phyloP scores from a whole-genome alignment of 495 filamentous ascomycete species.

The Jackrogersella multiformis region DNA sequence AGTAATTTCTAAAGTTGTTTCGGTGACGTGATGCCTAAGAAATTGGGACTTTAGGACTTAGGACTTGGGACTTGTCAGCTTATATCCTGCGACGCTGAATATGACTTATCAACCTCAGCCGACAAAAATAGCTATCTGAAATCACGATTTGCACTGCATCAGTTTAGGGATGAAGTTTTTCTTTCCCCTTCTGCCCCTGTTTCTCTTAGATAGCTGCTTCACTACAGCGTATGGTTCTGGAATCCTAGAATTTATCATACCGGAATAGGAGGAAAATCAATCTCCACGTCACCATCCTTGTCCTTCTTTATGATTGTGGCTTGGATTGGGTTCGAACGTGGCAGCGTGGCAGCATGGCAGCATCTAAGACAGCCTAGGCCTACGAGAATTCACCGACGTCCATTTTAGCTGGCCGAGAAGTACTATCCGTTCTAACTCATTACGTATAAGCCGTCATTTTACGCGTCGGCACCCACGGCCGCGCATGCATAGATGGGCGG shows the following conservation, averaged over 20 bases:
- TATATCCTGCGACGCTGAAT: conserved; percentile 1
- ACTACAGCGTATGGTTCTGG: no score
- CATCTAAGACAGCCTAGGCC: neutral
- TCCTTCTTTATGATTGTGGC: conserved; percentile 22
- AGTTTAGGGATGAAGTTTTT: neutral
- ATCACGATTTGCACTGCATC: conserved; percentile 20
- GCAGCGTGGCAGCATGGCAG: no score
- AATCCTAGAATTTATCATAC: neutral
- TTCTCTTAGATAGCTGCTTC: no score
- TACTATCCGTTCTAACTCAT: neutral
- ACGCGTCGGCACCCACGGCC: conserved; percentile 27
- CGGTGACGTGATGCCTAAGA: conserved; percentile 29
- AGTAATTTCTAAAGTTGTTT: conserved; percentile 1
- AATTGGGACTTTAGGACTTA: neutral
- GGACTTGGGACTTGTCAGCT: no score
- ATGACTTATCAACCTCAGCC: conserved; percentile 27
- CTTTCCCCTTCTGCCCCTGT: neutral
- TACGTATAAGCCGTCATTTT: conserved; percentile 14
- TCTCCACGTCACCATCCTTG: conserved; percentile 35
- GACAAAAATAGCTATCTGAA: conserved; percentile 27
- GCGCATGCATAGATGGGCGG: conserved; percentile 37
- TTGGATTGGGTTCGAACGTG: conserved; percentile 29
- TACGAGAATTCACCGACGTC: conserved; percentile 30
- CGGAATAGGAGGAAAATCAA: conserved; percentile 8
- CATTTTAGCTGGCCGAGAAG: conserved; percentile 27